phyloP scores from a whole-genome alignment of 495 filamentous ascomycete genomes.

The Aspergillus coremiiformis region DNA sequence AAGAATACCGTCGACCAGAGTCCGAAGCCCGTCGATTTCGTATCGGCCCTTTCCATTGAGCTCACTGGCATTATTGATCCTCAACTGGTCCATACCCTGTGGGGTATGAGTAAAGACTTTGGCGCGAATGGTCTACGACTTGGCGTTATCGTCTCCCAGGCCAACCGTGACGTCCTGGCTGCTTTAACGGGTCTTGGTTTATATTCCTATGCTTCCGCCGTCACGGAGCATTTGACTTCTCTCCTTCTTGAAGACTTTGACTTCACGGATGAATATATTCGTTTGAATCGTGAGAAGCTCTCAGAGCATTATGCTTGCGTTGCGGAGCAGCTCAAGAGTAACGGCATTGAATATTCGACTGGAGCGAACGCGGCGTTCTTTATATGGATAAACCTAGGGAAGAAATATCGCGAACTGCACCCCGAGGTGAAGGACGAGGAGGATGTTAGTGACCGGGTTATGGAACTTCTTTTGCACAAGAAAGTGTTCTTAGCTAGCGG shows the following conservation, averaged over 20 bases:
- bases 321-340: slow-evolving; percentile 26
- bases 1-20: slow-evolving; percentile 24
- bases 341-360: slow-evolving; percentile 33
- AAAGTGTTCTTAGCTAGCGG: slow-evolving; percentile 42
- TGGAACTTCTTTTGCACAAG: slow-evolving; percentile 26
- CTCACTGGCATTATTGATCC: slow-evolving; percentile 42
- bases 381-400: slow-evolving; percentile 50
- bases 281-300: slow-evolving; percentile 31
- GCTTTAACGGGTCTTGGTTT: slow-evolving; percentile 32
- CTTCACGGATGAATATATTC: slow-evolving; percentile 41
- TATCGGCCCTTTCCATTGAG: slow-evolving; percentile 47
- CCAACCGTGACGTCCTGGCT: slow-evolving; percentile 32
- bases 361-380: slow-evolving; percentile 49
- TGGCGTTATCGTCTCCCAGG: slow-evolving; percentile 44
- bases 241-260: slow-evolving; percentile 40
- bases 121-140: slow-evolving; percentile 49
- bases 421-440: slow-evolving; percentile 17
- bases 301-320: slow-evolving; percentile 29
- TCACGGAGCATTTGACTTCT: slow-evolving; percentile 37
- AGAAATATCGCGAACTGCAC: slow-evolving; percentile 26
- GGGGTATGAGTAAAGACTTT: slow-evolving; percentile 58
- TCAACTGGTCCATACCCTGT: slow-evolving; percentile 49
- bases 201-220: slow-evolving; percentile 41
- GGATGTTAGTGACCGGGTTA: slow-evolving; percentile 20
- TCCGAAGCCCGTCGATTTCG: slow-evolving; percentile 33